These are phyloP conservation scores for Ramaria rubella DNA, from an alignment of 768 basidiomycete genomes.

Conservation along the genomic window DNA sequence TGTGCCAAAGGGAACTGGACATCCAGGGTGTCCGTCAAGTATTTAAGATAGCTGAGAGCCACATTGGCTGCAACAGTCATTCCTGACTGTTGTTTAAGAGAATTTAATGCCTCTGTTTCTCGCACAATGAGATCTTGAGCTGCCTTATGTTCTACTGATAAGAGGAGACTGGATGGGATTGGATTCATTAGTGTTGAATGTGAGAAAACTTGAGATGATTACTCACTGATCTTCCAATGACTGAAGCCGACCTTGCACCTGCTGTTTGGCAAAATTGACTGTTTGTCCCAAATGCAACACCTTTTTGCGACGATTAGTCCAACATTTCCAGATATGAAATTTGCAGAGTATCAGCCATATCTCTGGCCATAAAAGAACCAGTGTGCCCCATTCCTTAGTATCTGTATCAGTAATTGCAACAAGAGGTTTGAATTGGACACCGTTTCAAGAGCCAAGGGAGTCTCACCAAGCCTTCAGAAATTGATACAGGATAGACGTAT, in stretches of 20 bases:
- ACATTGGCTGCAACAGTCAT: not conserved
- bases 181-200: not conserved
- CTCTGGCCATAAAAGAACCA: conserved; percentile 16
- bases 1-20: conserved; percentile 23
- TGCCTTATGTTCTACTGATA: not conserved
- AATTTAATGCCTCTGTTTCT: not conserved
- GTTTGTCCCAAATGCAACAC: not conserved
- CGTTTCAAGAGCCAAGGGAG: conserved; percentile 9
- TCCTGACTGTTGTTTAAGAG: not conserved
- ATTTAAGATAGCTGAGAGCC: conserved; percentile 19
- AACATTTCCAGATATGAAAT: conserved; percentile 34
- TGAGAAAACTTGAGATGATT: not conserved
- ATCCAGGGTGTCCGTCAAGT: conserved; percentile 24
- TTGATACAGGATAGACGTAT: conserved; percentile 21
- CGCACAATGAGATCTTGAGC: not conserved
- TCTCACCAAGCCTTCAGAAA: conserved; percentile 22
- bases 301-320: conserved; percentile 25
- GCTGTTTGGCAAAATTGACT: conserved; percentile 7
- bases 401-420: conserved; percentile 3
- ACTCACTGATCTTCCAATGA: conserved; percentile 4
- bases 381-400: conserved; percentile 26
- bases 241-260: conserved; percentile 5
- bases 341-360: conserved; percentile 31
- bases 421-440: conserved; percentile 14
- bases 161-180: conserved; percentile 1